phyloP scores from a whole-genome alignment of 73 alveolate species.

The Paramecium biaurelia region DNA sequence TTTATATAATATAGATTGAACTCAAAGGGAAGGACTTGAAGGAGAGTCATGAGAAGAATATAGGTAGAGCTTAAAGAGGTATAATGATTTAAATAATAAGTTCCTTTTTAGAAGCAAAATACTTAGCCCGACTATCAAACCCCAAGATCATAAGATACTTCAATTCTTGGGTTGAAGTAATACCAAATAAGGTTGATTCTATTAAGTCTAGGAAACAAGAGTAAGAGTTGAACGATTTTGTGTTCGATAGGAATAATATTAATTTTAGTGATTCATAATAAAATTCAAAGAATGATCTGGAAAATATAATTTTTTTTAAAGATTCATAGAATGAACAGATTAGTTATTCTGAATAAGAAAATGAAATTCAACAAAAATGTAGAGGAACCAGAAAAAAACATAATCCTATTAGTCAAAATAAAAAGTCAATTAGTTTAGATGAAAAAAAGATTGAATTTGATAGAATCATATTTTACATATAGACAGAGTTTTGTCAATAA shows the following conservation, averaged over 20 bases:
- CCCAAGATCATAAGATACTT: conserved; percentile 60
- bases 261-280: not conserved
- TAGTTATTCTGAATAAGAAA: conserved; percentile 4
- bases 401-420: not conserved
- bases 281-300: conserved; percentile 9
- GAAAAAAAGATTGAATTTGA: conserved; percentile 16
- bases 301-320: not conserved
- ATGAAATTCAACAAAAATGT: not conserved
- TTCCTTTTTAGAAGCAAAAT: conserved; percentile 41
- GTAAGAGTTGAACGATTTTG: not conserved
- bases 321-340: not conserved
- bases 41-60: not conserved
- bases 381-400: not conserved
- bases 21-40: not conserved
- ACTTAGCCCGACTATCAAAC: conserved; percentile 53
- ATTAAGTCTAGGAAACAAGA: not conserved
- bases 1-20: not conserved
- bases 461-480: conserved; percentile 39
- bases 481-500: conserved; percentile 54
- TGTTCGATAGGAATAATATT: not conserved
- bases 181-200: not conserved
- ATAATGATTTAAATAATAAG: not conserved
- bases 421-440: not conserved
- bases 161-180: conserved; percentile 63
- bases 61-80: not conserved